A percentile compares a stretch with the other conserved stretches of the same genome.
Evolutionary conservation across 2,329 filamentous ascomycete genomes (phyloP).

Genomic region (Pezicula neosporulosa): DNA sequence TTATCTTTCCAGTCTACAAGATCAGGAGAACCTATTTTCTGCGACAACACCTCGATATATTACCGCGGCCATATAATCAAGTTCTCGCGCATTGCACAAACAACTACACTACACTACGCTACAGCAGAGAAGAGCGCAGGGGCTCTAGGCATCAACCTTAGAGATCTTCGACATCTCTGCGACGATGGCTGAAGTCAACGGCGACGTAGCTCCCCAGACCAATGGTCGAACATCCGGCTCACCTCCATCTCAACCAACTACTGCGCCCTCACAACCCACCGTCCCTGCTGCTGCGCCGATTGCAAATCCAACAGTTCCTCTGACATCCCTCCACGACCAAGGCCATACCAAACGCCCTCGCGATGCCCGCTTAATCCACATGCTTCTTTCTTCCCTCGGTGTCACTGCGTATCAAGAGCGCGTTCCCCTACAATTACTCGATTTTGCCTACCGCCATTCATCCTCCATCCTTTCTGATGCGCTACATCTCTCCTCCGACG

Average conservation of each 20-base stretch:
- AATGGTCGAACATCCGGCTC: constrained; percentile 45
- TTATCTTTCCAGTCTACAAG: too few species aligned
- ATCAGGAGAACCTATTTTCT: too few species aligned
- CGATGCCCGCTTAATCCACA: constrained; percentile 75
- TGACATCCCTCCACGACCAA: constrained; percentile 27
- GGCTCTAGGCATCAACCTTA: not conserved
- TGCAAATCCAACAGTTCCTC: constrained; percentile 25
- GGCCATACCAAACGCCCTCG: constrained; percentile 56
- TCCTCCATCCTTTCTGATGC: constrained; percentile 68
- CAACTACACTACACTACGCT: too few species aligned
- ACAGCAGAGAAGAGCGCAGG: too few species aligned
- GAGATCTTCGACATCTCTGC: not conserved
- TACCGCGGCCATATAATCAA: too few species aligned
- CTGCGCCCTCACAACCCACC: constrained; percentile 7
- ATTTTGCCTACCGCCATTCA: constrained; percentile 83
- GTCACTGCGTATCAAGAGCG: constrained; percentile 78
- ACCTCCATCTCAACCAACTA: constrained; percentile 18
- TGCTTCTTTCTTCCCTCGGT: constrained; percentile 74
- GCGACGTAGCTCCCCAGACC: constrained; percentile 38
- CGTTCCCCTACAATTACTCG: constrained; percentile 77
- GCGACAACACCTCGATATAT: too few species aligned
- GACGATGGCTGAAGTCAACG: constrained; percentile 28
- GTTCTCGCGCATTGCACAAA: too few species aligned
- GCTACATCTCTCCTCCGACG: constrained; percentile 65
- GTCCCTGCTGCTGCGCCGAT: constrained; percentile 17